Evolutionary conservation across 2,329 filamentous ascomycete species (phyloP).

Genomic region (Fusarium caatingaense): DNA sequence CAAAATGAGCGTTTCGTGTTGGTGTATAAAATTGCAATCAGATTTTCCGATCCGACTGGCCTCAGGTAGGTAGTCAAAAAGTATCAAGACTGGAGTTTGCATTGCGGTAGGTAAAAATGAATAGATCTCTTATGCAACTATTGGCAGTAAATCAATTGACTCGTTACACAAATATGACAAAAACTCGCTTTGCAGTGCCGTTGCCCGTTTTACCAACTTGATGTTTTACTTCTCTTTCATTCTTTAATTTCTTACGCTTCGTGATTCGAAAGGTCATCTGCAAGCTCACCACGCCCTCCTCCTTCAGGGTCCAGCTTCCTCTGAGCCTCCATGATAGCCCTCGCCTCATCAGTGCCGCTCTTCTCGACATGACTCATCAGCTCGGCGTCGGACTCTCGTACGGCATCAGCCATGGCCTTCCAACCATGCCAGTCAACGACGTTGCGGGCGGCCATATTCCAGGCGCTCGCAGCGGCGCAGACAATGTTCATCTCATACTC

Average conservation of each 20-base stretch:
- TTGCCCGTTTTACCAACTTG: background rate
- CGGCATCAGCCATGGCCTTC: constrained; percentile 41
- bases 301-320: constrained; percentile 32
- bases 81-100: constrained; percentile 7
- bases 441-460: constrained; percentile 53
- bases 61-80: constrained; percentile 6
- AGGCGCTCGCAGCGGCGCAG: constrained; percentile 52
- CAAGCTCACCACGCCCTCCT: constrained; percentile 16
- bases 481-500: constrained; percentile 57
- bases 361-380: constrained; percentile 40
- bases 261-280: background rate
- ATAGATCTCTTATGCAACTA: constrained; percentile 12
- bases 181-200: constrained; percentile 1
- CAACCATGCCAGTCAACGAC: constrained; percentile 52
- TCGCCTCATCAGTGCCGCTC: constrained; percentile 32
- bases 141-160: constrained; percentile 3
- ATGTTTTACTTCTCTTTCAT: background rate
- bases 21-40: background rate
- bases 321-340: constrained; percentile 27
- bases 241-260: background rate
- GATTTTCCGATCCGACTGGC: constrained; percentile 1
- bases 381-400: constrained; percentile 46
- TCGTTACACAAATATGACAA: background rate
- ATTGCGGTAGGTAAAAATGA: background rate
- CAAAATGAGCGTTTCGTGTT: background rate